Percentiles rank a stretch among this genome's conserved stretches.
phyloP scores from a whole-genome alignment of 768 basidiomycete species.

The Macrolepiota fuliginosa region DNA sequence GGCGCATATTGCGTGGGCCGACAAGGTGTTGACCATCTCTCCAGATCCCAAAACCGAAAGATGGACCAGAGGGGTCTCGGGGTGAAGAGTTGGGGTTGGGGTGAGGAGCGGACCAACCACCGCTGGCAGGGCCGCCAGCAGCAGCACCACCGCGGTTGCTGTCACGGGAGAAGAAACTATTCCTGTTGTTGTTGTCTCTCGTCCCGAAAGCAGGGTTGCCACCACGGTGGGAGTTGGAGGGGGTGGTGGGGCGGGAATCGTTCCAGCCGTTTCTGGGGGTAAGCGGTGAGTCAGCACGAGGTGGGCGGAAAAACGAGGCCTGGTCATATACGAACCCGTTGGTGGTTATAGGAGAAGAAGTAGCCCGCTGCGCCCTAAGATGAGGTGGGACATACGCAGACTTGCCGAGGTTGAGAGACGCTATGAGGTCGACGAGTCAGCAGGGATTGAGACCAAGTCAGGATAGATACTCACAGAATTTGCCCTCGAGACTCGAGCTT shows the following conservation, averaged over 20 bases:
- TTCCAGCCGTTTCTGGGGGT: constrained; percentile 62
- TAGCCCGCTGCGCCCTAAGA: constrained; percentile 79
- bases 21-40: constrained; percentile 83
- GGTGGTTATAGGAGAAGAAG: constrained; percentile 45
- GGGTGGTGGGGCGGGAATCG: constrained; percentile 68
- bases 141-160: constrained; percentile 19
- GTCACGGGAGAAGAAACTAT: constrained; percentile 18
- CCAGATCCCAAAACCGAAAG: constrained; percentile 75
- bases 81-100: constrained; percentile 30
- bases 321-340: constrained; percentile 48
- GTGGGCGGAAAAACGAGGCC: constrained; percentile 13
- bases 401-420: constrained; percentile 75
- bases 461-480: constrained; percentile 56
- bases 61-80: constrained; percentile 16
- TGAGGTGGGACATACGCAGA: constrained; percentile 89
- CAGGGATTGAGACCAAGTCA: constrained; percentile 12
- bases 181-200: constrained; percentile 4
- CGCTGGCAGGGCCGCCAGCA: constrained; percentile 21
- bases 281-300: constrained; percentile 16
- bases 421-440: constrained; percentile 31
- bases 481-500: constrained; percentile 65
- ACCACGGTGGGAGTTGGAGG: constrained; percentile 49
- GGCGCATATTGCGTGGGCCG: constrained; percentile 80
- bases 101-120: constrained; percentile 33
- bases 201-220: constrained; percentile 25